Conservation (phyloP, 116 monocot species). For the Thalassia testudinum region DNA sequence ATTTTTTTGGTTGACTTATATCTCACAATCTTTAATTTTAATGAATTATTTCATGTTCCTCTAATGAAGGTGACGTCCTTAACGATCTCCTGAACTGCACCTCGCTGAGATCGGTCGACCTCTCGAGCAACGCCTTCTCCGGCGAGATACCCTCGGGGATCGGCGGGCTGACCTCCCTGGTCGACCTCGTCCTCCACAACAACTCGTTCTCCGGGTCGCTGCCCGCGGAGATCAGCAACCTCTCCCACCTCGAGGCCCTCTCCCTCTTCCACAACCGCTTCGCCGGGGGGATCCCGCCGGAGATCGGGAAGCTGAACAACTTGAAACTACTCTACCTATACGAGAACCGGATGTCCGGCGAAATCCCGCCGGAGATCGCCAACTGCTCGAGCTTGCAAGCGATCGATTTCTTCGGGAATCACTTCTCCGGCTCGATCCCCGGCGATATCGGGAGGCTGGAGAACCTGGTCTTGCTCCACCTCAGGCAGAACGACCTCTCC, state of each 20-base stretch:
- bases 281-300: constrained; percentile 39
- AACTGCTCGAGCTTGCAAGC: constrained; percentile 63
- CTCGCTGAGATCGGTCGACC: constrained; percentile 47
- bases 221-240: constrained; percentile 55
- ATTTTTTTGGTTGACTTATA: too few relatives aligned
- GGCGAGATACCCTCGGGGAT: constrained; percentile 43
- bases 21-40: too few relatives aligned
- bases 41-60: too few relatives aligned
- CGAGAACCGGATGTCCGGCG: constrained; percentile 78
- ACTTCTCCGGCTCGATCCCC: constrained; percentile 59
- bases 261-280: constrained; percentile 72
- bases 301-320: constrained; percentile 55
- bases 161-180: constrained; percentile 29
- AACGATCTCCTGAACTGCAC: constrained; percentile 40
- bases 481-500: constrained; percentile 79
- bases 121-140: constrained; percentile 59
- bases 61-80: too few relatives aligned
- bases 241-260: constrained; percentile 52
- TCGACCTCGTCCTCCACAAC: constrained; percentile 64
- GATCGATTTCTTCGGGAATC: constrained; percentile 84
- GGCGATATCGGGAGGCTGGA: constrained; percentile 49
- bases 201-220: constrained; percentile 51
- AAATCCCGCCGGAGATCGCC: constrained; percentile 52
- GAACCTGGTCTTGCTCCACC: constrained; percentile 60
- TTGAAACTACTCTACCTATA: constrained; percentile 49